phyloP scores from a whole-genome alignment of 2,329 filamentous ascomycete species.

The Zelopaecilomyces penicillatus region DNA sequence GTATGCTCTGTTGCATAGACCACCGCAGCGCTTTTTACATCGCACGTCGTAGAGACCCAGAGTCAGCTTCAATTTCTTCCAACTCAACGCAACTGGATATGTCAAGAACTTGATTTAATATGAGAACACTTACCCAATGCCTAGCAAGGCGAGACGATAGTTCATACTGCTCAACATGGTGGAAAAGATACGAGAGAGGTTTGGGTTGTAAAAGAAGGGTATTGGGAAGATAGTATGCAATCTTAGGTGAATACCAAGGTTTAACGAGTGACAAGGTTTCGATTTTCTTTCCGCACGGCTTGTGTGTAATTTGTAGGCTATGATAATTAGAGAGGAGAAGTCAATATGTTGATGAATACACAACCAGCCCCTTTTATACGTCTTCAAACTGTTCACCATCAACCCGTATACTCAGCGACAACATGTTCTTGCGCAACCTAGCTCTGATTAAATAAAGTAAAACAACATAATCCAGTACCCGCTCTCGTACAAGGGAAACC shows the following conservation, averaged over 20 bases:
- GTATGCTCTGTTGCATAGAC: slow-evolving; percentile 18
- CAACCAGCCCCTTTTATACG: too few relatives aligned
- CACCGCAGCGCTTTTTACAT: slow-evolving; percentile 14
- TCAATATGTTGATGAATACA: background rate
- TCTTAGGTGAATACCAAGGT: background rate
- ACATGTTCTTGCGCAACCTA: too few relatives aligned
- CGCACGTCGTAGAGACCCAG: too few relatives aligned
- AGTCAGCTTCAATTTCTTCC: background rate
- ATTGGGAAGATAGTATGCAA: background rate
- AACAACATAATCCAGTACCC: too few relatives aligned
- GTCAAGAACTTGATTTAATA: slow-evolving; percentile 14
- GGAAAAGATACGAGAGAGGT: background rate
- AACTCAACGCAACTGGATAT: background rate
- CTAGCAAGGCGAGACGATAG: background rate
- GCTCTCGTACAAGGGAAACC: too few relatives aligned
- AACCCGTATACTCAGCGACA: too few relatives aligned
- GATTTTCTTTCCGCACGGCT: background rate
- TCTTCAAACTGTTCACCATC: too few relatives aligned
- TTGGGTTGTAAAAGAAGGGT: background rate
- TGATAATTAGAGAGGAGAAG: too few relatives aligned
- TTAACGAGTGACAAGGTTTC: background rate
- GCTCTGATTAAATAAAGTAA: too few relatives aligned
- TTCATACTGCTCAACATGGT: background rate
- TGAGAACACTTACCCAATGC: slow-evolving; percentile 5
- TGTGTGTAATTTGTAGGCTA: background rate